Evolutionary conservation across 2,329 filamentous ascomycete genomes (phyloP).

Genomic region (Trichoderma guizhouense): DNA sequence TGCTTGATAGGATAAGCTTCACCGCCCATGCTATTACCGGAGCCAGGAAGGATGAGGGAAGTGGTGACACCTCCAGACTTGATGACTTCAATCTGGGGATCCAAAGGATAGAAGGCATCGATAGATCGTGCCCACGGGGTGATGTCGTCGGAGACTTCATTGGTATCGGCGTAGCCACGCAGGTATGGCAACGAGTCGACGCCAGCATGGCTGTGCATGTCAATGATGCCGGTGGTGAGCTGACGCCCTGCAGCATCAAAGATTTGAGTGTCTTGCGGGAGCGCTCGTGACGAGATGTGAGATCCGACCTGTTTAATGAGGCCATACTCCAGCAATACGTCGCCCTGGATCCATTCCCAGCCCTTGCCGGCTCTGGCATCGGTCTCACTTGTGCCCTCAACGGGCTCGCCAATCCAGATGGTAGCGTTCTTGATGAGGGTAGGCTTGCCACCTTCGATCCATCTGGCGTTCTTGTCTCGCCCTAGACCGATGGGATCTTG

Average conservation of each 20-base stretch:
- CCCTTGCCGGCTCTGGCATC: slow-evolving; percentile 57
- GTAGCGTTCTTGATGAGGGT: slow-evolving; percentile 65
- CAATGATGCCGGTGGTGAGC: slow-evolving; percentile 64
- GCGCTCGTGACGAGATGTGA: slow-evolving; percentile 38
- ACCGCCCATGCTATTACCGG: slow-evolving; percentile 70
- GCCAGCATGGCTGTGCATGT: slow-evolving; percentile 68
- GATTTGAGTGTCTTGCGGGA: slow-evolving; percentile 48
- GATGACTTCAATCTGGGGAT: slow-evolving; percentile 65
- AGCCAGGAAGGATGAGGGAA: slow-evolving; percentile 63
- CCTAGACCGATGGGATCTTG: slow-evolving; percentile 53
- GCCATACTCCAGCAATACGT: slow-evolving; percentile 59
- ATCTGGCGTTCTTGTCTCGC: slow-evolving; percentile 59
- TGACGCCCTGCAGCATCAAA: slow-evolving; percentile 59
- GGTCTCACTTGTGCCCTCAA: slow-evolving; percentile 44
- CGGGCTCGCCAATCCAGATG: slow-evolving; percentile 63
- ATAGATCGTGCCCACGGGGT: slow-evolving; percentile 67
- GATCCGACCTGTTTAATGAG: slow-evolving; percentile 54
- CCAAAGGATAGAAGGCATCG: slow-evolving; percentile 61
- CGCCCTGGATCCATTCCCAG: slow-evolving; percentile 57
- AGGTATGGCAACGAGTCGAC: slow-evolving; percentile 56
- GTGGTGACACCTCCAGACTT: slow-evolving; percentile 72
- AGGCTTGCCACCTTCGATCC: slow-evolving; percentile 54
- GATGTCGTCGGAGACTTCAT: slow-evolving; percentile 61
- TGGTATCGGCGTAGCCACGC: slow-evolving; percentile 54
- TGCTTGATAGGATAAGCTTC: slow-evolving; percentile 69